Evolutionary conservation across 768 basidiomycete genomes (phyloP).

Genomic region (Hypholoma sublateritium): DNA sequence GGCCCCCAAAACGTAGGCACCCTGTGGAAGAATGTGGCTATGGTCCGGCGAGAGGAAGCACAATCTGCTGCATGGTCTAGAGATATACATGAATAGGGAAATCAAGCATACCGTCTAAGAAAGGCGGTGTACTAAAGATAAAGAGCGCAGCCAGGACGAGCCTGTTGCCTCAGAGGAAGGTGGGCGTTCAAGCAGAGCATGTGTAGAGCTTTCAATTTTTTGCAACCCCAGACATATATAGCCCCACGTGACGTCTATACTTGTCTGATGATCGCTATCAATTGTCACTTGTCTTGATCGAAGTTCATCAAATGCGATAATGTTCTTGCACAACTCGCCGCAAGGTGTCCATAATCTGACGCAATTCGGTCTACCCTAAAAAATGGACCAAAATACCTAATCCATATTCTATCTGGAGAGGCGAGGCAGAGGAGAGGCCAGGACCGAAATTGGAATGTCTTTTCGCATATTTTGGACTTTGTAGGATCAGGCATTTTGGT

Average conservation of each 20-base stretch:
- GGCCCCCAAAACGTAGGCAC: conserved; percentile 15
- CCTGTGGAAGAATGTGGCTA: conserved; percentile 10
- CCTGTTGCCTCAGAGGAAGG: conserved; percentile 18
- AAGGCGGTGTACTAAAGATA: conserved; percentile 12
- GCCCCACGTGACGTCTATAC: conserved; percentile 10
- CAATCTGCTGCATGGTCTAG: conserved; percentile 25
- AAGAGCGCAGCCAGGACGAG: conserved; percentile 22
- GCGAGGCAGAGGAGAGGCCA: no score
- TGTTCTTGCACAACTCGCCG: no score
- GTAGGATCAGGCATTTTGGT: no score
- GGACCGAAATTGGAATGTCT: no score
- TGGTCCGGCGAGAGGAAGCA: conserved; percentile 13
- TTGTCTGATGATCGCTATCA: not conserved
- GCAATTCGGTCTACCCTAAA: no score
- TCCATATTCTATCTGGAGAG: no score
- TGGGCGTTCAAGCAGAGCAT: conserved; percentile 14
- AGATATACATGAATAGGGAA: conserved; percentile 12
- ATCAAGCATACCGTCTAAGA: conserved; percentile 24
- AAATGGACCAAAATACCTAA: no score
- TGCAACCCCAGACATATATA: conserved; percentile 11
- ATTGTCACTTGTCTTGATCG: not conserved
- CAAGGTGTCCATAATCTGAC: not conserved
- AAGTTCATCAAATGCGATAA: no score
- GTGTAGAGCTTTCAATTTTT: conserved; percentile 2
- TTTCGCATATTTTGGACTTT: no score